These are phyloP conservation scores for Cryptococcus depauperatus DNA, from an alignment of 1,284 basidiomycete genomes.

Conservation along the genomic window DNA sequence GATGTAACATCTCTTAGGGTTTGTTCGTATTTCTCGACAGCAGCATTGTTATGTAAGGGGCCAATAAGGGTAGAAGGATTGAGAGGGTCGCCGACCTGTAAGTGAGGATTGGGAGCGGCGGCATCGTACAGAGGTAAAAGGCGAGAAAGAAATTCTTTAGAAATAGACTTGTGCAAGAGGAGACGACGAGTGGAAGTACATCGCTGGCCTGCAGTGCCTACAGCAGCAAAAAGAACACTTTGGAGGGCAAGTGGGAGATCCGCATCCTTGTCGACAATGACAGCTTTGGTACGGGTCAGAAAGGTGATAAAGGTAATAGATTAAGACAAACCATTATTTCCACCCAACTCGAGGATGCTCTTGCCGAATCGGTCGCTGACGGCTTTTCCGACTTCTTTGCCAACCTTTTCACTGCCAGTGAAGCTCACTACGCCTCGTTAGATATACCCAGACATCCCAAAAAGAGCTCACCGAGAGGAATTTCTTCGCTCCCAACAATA, in stretches of 20 bases:
- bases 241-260: constrained; percentile 81
- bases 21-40: constrained; percentile 58
- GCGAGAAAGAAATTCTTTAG: constrained; percentile 63
- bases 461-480: constrained; percentile 54
- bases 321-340: constrained; percentile 63
- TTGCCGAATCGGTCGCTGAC: constrained; percentile 54
- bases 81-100: constrained; percentile 72
- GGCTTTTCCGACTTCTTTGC: constrained; percentile 72
- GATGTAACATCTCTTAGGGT: constrained; percentile 59
- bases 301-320: neutral
- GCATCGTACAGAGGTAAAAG: constrained; percentile 62
- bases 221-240: constrained; percentile 75
- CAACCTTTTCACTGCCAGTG: constrained; percentile 84
- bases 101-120: constrained; percentile 46
- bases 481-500: constrained; percentile 61
- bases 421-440: constrained; percentile 59
- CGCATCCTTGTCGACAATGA: constrained; percentile 86
- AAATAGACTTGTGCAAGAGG: constrained; percentile 74
- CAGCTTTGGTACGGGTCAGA: constrained; percentile 43
- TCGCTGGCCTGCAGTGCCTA: constrained; percentile 89
- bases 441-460: neutral
- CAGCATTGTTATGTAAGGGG: constrained; percentile 66
- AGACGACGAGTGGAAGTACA: constrained; percentile 89
- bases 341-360: constrained; percentile 80
- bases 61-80: constrained; percentile 66